phyloP scores from a whole-genome alignment of 306 rosid species.

The Lathyrus tuberosus region DNA sequence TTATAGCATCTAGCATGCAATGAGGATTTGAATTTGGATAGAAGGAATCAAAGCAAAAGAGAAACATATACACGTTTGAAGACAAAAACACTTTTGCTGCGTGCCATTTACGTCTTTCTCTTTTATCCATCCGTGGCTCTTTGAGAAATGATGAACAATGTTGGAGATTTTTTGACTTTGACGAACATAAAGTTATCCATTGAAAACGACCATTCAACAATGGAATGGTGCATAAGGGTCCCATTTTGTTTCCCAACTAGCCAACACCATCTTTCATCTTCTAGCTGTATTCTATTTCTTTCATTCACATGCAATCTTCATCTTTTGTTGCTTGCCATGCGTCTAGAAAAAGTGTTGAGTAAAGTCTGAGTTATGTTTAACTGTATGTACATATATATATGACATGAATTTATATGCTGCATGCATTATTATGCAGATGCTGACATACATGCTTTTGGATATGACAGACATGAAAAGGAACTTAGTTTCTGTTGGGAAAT shows the following conservation, averaged over 20 bases:
- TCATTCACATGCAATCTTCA: slow-evolving; percentile 13
- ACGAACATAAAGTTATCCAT: slow-evolving; percentile 52
- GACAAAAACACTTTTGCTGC: slow-evolving; percentile 73
- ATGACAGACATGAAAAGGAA: slow-evolving; percentile 42
- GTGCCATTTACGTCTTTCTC: slow-evolving; percentile 47
- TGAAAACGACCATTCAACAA: slow-evolving; percentile 68
- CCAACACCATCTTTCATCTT: slow-evolving; percentile 41
- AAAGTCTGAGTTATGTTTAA: slow-evolving; percentile 11
- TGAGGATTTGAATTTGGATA: slow-evolving; percentile 37
- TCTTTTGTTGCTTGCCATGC: slow-evolving; percentile 44
- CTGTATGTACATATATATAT: slow-evolving; percentile 7
- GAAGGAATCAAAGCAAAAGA: slow-evolving; percentile 3
- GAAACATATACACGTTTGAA: slow-evolving; percentile 36
- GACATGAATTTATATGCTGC: slow-evolving; percentile 33
- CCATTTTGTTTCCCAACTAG: slow-evolving; percentile 73
- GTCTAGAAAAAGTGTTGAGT: slow-evolving; percentile 30
- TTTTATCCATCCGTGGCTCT: slow-evolving; percentile 35
- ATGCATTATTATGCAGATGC: slow-evolving; percentile 35
- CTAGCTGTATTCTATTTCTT: background rate
- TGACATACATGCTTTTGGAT: slow-evolving; percentile 43
- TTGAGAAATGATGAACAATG: slow-evolving; percentile 64
- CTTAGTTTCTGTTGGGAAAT: slow-evolving; percentile 24
- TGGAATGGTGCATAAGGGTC: slow-evolving; percentile 60
- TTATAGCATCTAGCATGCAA: slow-evolving; percentile 45
- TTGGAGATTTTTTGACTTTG: slow-evolving; percentile 50